Evolutionary conservation across 768 basidiomycete species (phyloP).

Genomic region (Rossbeevera mucosa): DNA sequence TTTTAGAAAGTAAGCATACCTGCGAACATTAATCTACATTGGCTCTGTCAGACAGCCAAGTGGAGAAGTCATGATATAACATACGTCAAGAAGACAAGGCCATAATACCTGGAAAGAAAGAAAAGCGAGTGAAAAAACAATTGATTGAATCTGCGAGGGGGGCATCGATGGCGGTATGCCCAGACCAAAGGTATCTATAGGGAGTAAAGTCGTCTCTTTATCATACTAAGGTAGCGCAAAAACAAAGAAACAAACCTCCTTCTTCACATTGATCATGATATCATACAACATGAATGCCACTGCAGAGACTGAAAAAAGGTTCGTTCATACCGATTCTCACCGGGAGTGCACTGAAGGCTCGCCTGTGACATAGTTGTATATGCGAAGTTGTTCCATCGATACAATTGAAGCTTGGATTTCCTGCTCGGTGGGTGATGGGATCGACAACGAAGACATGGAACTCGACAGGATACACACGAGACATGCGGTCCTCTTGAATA

Average conservation of each 20-base stretch:
- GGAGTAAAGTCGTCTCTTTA: neutral
- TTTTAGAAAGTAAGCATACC: constrained; percentile 7
- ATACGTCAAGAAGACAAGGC: constrained; percentile 20
- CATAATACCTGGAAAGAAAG: constrained; percentile 24
- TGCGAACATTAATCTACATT: constrained; percentile 12
- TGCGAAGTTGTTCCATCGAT: constrained; percentile 11
- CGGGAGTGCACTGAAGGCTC: neutral
- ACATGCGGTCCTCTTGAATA: neutral
- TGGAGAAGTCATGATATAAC: neutral
- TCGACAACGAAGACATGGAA: constrained; percentile 10
- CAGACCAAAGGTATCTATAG: constrained; percentile 17
- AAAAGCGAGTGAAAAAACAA: constrained; percentile 15
- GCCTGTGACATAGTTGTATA: constrained; percentile 16
- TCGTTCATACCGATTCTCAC: neutral
- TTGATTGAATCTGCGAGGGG: constrained; percentile 1
- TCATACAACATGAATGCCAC: constrained; percentile 18
- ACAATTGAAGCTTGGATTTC: constrained; percentile 1
- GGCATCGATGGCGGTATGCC: constrained; percentile 1
- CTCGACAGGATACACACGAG: neutral
- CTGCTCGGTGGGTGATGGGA: neutral
- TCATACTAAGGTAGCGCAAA: neutral
- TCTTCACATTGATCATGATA: constrained; percentile 17
- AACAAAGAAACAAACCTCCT: constrained; percentile 9
- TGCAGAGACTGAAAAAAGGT: constrained; percentile 11
- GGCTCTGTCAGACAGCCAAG: neutral